Conservation (phyloP, 208 protist species). For the Naegleria fowleri region DNA sequence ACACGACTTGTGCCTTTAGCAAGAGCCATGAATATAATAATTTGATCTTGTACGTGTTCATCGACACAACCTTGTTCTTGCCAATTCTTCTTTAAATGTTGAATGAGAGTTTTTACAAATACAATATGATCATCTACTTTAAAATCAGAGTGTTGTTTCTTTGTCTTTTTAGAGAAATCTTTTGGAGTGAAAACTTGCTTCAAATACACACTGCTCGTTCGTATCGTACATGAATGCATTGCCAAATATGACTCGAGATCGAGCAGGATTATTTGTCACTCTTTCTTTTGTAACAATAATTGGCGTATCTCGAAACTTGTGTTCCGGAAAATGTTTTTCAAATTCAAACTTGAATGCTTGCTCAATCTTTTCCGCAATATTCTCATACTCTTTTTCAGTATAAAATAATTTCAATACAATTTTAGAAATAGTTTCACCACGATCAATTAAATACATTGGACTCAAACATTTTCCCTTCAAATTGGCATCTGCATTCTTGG, state of each 20-base stretch:
- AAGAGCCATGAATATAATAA: constrained; percentile 23
- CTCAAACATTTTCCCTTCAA: not conserved
- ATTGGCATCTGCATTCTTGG: not conserved
- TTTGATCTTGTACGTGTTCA: constrained; percentile 25
- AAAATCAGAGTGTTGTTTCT: not conserved
- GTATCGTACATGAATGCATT: not conserved
- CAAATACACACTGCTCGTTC: not conserved
- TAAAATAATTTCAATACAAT: not conserved
- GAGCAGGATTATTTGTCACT: not conserved
- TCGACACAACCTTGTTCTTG: constrained; percentile 20
- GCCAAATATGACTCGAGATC: not conserved
- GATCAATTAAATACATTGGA: not conserved
- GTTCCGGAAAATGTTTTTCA: not conserved
- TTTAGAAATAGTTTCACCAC: not conserved
- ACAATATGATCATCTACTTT: not conserved
- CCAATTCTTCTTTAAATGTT: not conserved
- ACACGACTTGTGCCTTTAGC: constrained; percentile 2
- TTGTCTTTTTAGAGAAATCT: not conserved
- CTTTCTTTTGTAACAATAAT: not conserved
- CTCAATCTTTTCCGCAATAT: not conserved
- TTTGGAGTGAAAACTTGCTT: not conserved
- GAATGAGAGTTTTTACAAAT: not conserved
- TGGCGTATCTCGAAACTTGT: not conserved
- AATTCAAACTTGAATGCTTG: not conserved
- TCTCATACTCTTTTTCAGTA: not conserved